Base-by-base conservation (phyloP, 495 filamentous ascomycete species). In the Chaetomium cochliodes region DNA sequence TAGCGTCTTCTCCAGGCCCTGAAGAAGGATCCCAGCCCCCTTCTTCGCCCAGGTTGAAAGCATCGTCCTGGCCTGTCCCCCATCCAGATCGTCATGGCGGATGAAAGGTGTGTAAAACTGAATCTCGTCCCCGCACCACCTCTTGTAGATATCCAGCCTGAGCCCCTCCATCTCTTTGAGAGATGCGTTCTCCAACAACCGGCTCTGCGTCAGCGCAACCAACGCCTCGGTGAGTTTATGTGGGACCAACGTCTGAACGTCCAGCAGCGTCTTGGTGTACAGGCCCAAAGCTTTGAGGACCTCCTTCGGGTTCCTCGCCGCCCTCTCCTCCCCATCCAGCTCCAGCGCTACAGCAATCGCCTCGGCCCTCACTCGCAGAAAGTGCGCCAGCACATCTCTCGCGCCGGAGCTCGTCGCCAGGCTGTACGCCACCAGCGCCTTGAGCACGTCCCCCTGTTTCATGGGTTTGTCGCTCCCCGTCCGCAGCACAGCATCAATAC, bases 101-200 rank as follows among this genome's bases (percentile, higher is more conserved):
- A 96, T 90, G 79, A 92, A 97, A 0, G 94, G 96, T 0, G 87
- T 96, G 75, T 96, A 98, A 57, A 88, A 90, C 37, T 83, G 84
- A 37, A 97, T 89, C 57, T 96, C 92, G 15, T 92, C 86, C 7
- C 90, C 84, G 44, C 96, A 87, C 91, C 91, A 97, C 46, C 84
- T 82, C 58, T 86, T 87, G 67, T 93, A 86, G 41, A 94, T 73
- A 69, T 96, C 92, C n/a, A 98, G 76, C 42, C 90, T 84, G 11
- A 97, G 77, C 5, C 89, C 90, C 54, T 89, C 84, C 23, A 94
- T 65, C 0, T 71, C 76, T 37, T 79, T 79, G 15, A 97, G 74
- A 15, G 88, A 84, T 11, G 82, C 78, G 68, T 94, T 89, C 12
- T 85, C 82, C 33, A 97, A 76, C 16, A 98, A 77, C 1, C 88